Conservation (phyloP, 163 green algal species). For the Trebouxia gelatinosa region DNA sequence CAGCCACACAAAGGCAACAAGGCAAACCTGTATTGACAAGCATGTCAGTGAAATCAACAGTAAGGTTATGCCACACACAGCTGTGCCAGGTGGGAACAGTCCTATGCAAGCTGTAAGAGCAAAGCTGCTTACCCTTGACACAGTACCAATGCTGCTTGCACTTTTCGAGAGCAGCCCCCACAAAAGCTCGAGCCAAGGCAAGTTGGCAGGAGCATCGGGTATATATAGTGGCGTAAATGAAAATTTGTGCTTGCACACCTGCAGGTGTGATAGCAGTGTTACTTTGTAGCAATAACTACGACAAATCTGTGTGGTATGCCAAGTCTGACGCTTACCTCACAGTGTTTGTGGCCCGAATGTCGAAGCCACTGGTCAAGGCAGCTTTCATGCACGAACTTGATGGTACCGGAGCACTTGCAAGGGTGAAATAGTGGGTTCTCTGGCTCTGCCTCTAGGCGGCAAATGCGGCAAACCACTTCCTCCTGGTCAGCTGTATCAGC, state of each 20-base stretch:
- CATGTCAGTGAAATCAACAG: neutral
- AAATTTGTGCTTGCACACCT: conserved; percentile 40
- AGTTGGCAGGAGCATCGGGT: conserved; percentile 14
- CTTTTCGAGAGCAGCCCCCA: conserved; percentile 25
- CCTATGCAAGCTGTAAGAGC: no score
- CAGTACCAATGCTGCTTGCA: neutral
- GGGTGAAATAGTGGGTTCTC: conserved; percentile 51
- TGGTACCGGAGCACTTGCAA: conserved; percentile 55
- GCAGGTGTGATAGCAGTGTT: neutral
- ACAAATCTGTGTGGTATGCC: neutral
- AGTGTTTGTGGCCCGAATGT: conserved; percentile 45
- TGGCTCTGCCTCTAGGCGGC: conserved; percentile 37
- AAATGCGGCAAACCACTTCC: conserved; percentile 57
- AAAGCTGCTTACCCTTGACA: conserved; percentile 11
- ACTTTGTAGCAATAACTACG: neutral
- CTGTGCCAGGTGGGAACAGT: no score
- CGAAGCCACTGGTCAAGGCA: conserved; percentile 56
- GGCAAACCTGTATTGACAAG: conserved; percentile 14
- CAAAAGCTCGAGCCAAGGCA: conserved; percentile 29
- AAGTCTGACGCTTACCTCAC: conserved; percentile 44
- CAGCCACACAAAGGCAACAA: conserved; percentile 33
- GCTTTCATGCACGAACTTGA: conserved; percentile 61
- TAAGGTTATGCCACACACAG: neutral
- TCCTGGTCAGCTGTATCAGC: neutral
- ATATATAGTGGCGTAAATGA: conserved; percentile 33